These are phyloP conservation scores for Kazachstania sp. DNA, from an alignment of 1,139 yeast species.

Conservation along the genomic window DNA sequence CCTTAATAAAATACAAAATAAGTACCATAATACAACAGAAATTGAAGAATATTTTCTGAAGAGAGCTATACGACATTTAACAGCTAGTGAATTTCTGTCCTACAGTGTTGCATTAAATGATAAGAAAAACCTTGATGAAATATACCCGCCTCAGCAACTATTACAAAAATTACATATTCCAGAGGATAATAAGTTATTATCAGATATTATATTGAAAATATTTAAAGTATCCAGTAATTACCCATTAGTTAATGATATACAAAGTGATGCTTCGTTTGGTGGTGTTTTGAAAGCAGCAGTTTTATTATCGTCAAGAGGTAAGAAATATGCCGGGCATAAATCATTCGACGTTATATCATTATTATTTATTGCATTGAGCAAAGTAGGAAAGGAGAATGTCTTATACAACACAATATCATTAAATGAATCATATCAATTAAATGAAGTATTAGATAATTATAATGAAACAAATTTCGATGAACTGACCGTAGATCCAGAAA, in stretches of 20 bases:
- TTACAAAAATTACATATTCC: conserved; percentile 31
- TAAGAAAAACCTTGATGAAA: not conserved
- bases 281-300: conserved; percentile 38
- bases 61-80: conserved; percentile 16
- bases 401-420: too few species aligned
- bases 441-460: conserved; percentile 20
- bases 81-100: conserved; percentile 17
- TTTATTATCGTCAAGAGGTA: conserved; percentile 33
- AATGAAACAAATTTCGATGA: conserved; percentile 31
- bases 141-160: conserved; percentile 8
- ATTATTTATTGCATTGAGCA: conserved; percentile 34
- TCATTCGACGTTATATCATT: conserved; percentile 33
- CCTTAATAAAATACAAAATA: not conserved
- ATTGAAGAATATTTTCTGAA: conserved; percentile 8
- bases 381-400: not conserved
- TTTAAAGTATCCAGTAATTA: conserved; percentile 35
- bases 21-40: not conserved
- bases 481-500: conserved; percentile 33
- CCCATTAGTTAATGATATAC: conserved; percentile 36
- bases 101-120: not conserved
- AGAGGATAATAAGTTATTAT: conserved; percentile 21
- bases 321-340: conserved; percentile 29
- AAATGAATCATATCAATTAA: conserved; percentile 6
- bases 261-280: conserved; percentile 34
- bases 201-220: conserved; percentile 31